Evolutionary conservation across 805 yeast genomes (phyloP).

Genomic region (Wickerhamiella bombiphila): DNA sequence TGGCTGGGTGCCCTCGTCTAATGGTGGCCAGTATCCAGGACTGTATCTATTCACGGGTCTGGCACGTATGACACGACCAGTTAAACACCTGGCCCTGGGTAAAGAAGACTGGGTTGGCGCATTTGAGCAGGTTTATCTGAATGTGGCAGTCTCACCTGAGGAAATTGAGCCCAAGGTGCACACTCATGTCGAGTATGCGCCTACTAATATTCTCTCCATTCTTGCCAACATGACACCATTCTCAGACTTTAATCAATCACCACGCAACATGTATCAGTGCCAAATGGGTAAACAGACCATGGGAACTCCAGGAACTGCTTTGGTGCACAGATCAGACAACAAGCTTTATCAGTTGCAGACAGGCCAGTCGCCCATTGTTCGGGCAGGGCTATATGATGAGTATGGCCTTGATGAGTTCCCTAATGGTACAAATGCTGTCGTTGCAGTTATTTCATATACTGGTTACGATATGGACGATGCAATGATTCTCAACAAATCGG

Average conservation of each 20-base stretch:
- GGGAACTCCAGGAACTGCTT: conserved; percentile 99
- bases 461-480: conserved; percentile 99
- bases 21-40: conserved; percentile 96
- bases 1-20: conserved; percentile 92
- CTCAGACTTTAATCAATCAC: conserved; percentile 97
- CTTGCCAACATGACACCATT: conserved; percentile 95
- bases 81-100: conserved; percentile 72
- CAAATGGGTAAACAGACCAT: conserved; percentile 99
- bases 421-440: conserved; percentile 95
- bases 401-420: conserved; percentile 98
- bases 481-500: conserved; percentile 93
- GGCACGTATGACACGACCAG: conserved; percentile 93
- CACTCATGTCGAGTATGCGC: conserved; percentile 86
- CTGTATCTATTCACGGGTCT: conserved; percentile 79
- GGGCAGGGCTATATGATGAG: conserved; percentile 83
- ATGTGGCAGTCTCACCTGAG: conserved; percentile 84
- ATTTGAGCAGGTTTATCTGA: conserved; percentile 94
- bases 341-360: conserved; percentile 82
- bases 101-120: conserved; percentile 88
- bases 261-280: conserved; percentile 99
- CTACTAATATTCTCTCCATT: conserved; percentile 87
- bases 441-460: conserved; percentile 95
- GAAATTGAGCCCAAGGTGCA: conserved; percentile 75
- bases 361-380: conserved; percentile 95
- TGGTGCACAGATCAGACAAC: conserved; percentile 84